These are phyloP conservation scores for Fusarium scirpi DNA, from an alignment of 2,329 filamentous ascomycete genomes.

Conservation along the genomic window DNA sequence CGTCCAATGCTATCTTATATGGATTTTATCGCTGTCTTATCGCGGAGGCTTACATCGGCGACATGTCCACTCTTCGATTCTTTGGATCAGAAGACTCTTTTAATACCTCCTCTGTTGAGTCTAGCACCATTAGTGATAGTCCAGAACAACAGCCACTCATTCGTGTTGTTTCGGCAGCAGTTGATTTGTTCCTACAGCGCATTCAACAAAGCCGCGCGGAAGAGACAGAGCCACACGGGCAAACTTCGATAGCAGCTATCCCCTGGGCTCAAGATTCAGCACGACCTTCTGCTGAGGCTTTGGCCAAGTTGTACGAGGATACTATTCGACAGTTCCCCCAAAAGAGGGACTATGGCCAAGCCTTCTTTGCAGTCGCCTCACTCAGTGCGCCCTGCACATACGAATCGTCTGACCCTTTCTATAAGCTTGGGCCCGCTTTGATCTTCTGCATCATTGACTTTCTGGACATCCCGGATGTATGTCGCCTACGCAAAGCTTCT, in stretches of 20 bases:
- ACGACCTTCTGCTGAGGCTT: not conserved
- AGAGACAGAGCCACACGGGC: not conserved
- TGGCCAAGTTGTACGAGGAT: not conserved
- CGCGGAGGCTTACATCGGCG: not conserved
- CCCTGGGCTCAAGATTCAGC: not conserved
- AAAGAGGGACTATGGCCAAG: not conserved
- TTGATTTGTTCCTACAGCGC: not conserved
- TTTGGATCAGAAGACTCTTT: not conserved
- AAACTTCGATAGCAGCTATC: not conserved
- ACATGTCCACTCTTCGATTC: not conserved
- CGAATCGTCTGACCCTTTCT: not conserved
- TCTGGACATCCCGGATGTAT: not conserved
- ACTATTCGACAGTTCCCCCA: not conserved
- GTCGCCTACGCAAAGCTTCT: not conserved
- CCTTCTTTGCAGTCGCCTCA: too few relatives aligned
- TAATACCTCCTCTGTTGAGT: not conserved
- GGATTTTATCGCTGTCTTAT: not conserved
- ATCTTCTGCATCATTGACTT: not conserved
- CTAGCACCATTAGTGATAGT: not conserved
- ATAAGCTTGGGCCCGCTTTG: not conserved
- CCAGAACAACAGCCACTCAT: not conserved
- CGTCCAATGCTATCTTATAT: not conserved
- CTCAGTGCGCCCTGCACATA: not conserved
- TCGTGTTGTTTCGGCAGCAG: not conserved
- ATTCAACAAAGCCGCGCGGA: not conserved